Percentiles rank a stretch among this genome's conserved stretches.
phyloP scores from a whole-genome alignment of 768 basidiomycete species.

The Naganishia vaughanmartiniae region DNA sequence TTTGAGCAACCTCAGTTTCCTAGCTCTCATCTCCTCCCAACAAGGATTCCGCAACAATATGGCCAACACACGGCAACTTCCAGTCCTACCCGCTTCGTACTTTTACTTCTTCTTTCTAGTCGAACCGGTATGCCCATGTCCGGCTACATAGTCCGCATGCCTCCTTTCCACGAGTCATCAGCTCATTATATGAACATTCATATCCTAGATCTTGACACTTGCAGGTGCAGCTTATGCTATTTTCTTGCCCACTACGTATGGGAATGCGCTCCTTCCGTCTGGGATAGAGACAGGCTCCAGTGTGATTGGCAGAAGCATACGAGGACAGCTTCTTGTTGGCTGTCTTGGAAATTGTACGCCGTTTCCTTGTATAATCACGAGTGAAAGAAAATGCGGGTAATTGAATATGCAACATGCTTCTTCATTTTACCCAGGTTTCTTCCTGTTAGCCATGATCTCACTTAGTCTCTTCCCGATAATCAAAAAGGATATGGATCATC shows the following conservation, averaged over 20 bases:
- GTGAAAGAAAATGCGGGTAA: not conserved
- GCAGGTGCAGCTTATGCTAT: conserved; percentile 46
- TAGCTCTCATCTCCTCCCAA: not conserved
- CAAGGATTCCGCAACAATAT: not conserved
- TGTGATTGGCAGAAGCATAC: conserved; percentile 37
- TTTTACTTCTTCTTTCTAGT: conserved; percentile 17
- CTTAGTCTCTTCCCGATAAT: conserved; percentile 21
- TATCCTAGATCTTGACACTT: conserved; percentile 39
- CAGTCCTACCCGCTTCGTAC: conserved; percentile 5
- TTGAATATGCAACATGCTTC: not conserved
- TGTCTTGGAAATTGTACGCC: conserved; percentile 47
- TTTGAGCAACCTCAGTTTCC: not conserved
- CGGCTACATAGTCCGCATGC: not conserved
- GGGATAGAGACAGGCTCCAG: conserved; percentile 33
- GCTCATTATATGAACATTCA: not conserved
- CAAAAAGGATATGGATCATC: conserved; percentile 4
- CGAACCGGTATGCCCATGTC: conserved; percentile 19
- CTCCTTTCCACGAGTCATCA: not conserved
- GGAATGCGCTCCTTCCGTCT: conserved; percentile 35
- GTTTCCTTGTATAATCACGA: not conserved
- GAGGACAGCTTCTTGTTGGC: conserved; percentile 41
- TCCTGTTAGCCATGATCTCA: conserved; percentile 42
- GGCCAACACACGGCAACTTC: not conserved
- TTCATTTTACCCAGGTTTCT: conserved; percentile 36
- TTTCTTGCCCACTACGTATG: conserved; percentile 40